Evolutionary conservation across 1,139 yeast genomes (phyloP), one percentile per base, ranked within the genome.

Genomic region (Pichia sorboxylosa): DNA sequence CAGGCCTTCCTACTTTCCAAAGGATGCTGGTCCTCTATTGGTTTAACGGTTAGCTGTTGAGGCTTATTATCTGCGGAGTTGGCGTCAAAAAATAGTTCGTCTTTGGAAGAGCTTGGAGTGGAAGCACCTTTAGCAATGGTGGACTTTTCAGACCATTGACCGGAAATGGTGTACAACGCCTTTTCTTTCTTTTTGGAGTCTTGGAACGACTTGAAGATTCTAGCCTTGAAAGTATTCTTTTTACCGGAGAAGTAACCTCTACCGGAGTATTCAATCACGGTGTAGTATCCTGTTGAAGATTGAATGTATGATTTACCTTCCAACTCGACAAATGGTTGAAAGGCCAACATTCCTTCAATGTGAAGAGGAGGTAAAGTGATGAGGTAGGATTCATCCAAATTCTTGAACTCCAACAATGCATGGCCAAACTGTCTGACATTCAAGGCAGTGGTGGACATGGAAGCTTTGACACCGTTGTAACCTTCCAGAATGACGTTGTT

Each of bases 171-270:
- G 52, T 72, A 81, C 41, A 85, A 56, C 2, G 92, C 81, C 39
- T 73, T 70, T 32, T 69, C 73, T 51, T 79, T 72, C 38, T 56
- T 48, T 11, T 56, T 51, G 24, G 76, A 61, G 14, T 67, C 66
- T 23, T 65, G 58, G 35, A 57, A 57, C 50, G 69, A 70, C 45
- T 70, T 67, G 55, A 57, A 80, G 37, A 87, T 69, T 49, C 87
- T 69, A 24, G 95, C 93, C 60, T 84, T 87, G 63, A 79, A 85
- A 8, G 87, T 61, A 60, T 90, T 87, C 63, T 85, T 87, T 65
- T 85, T 87, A 44, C 98, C 98, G n/a, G 85, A 69, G 52, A 90
- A 83, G 63, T 85, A 90, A 18, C 98, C 98, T 55, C 90, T 75
- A 24, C 98, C 98, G 28, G 82, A 66, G 58, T 72, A 90, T 48